Conservation (phyloP, 306 rosid species). For the Cajanus cajan region DNA sequence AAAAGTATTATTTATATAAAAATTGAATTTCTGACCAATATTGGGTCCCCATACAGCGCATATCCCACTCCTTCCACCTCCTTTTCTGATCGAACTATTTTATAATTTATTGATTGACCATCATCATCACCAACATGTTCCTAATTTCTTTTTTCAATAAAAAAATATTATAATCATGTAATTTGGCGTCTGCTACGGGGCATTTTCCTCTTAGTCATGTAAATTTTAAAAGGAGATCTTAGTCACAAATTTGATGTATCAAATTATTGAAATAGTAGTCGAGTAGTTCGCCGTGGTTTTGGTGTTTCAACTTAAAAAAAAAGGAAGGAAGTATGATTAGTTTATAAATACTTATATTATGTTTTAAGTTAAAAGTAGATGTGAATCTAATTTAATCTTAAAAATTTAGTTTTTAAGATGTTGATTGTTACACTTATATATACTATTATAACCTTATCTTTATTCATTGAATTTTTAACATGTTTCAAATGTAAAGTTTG, state of each 20-base stretch:
- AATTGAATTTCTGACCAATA: background rate
- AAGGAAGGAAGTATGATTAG: too few relatives aligned
- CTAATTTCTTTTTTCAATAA: background rate
- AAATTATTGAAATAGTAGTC: background rate
- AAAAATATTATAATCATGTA: background rate
- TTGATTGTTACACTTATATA: too few relatives aligned
- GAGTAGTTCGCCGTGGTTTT: background rate
- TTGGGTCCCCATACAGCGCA: slow-evolving; percentile 19
- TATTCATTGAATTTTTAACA: too few relatives aligned
- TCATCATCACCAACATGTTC: background rate
- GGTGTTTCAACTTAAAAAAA: background rate
- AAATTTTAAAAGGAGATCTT: background rate
- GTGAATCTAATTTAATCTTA: too few relatives aligned
- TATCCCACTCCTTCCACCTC: background rate
- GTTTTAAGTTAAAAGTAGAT: too few relatives aligned
- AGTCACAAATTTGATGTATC: background rate
- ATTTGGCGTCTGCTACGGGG: background rate
- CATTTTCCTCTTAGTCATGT: background rate
- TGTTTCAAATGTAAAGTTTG: too few relatives aligned
- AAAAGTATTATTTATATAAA: background rate
- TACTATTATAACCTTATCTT: too few relatives aligned
- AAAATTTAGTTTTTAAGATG: too few relatives aligned
- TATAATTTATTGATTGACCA: background rate
- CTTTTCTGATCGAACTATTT: background rate
- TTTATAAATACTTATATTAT: too few relatives aligned